A percentile compares a stretch with the other conserved stretches of the same genome.
Conservation (phyloP, 129 eudicot genomes). For the Saussurea involucrata region DNA sequence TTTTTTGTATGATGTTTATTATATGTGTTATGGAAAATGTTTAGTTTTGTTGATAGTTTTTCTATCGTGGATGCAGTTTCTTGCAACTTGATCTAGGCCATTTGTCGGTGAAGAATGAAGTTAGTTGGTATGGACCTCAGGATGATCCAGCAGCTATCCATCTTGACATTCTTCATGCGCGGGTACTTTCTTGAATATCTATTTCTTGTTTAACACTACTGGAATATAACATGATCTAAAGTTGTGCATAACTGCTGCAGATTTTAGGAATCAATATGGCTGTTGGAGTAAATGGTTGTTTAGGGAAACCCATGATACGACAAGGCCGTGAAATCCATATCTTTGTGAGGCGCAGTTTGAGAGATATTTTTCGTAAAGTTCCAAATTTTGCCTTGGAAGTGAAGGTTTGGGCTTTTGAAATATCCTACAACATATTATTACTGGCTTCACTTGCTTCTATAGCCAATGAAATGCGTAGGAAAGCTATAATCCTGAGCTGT, state of each 20-base stretch:
- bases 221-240: conserved; percentile 17
- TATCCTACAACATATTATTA: conserved; percentile 5
- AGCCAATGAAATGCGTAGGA: neutral
- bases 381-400: conserved; percentile 87
- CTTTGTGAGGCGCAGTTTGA: conserved; percentile 77
- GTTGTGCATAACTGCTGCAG: conserved; percentile 37
- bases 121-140: conserved; percentile 90
- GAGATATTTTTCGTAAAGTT: conserved; percentile 89
- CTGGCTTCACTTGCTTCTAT: conserved; percentile 7
- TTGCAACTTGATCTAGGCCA: conserved; percentile 97
- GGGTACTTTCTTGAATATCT: conserved; percentile 38
- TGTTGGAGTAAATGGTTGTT: conserved; percentile 77
- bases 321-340: conserved; percentile 82
- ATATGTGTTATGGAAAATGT: conserved; percentile 13
- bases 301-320: conserved; percentile 85
- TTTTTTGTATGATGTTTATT: neutral
- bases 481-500: neutral
- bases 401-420: conserved; percentile 41
- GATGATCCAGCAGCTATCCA: conserved; percentile 94
- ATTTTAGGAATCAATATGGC: conserved; percentile 89
- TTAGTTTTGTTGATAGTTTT: neutral
- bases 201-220: neutral
- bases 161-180: conserved; percentile 93
- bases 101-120: conserved; percentile 60
- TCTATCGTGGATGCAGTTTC: conserved; percentile 54